These are phyloP conservation scores for Fusarium acutatum DNA, from an alignment of 2,329 filamentous ascomycete genomes.

Conservation along the genomic window DNA sequence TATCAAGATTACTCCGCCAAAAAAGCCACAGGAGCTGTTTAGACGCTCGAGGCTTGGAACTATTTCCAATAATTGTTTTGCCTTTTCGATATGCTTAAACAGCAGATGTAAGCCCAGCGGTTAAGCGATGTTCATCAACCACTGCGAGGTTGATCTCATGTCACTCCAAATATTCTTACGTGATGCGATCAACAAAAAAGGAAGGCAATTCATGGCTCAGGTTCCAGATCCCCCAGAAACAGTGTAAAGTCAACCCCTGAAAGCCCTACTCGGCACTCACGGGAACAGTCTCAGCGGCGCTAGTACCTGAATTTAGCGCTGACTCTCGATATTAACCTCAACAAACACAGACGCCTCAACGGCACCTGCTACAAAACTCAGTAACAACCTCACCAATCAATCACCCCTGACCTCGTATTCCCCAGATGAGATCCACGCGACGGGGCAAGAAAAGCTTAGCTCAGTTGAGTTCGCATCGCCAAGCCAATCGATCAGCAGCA, in stretches of 20 bases:
- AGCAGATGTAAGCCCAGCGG: not conserved
- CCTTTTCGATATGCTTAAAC: not conserved
- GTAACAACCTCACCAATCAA: not conserved
- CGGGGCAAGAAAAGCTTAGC: not conserved
- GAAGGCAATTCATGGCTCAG: not conserved
- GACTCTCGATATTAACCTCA: not conserved
- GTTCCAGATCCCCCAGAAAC: not conserved
- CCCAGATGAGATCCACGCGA: not conserved
- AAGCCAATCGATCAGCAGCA: slow-evolving; percentile 1
- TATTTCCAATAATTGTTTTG: not conserved
- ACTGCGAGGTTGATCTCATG: not conserved
- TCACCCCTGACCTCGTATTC: not conserved
- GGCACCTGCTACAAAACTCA: not conserved
- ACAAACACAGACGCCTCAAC: not conserved
- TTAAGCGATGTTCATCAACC: not conserved
- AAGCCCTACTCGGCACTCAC: not conserved
- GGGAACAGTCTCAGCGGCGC: not conserved
- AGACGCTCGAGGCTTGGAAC: not conserved
- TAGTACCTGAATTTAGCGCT: not conserved
- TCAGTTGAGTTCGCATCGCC: not conserved
- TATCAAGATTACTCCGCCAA: not conserved
- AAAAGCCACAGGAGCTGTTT: not conserved
- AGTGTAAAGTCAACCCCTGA: not conserved
- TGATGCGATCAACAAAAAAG: not conserved
- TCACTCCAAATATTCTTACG: not conserved